Evolutionary conservation across 768 basidiomycete genomes (phyloP).

Genomic region (Sistotremastrum suecicum): DNA sequence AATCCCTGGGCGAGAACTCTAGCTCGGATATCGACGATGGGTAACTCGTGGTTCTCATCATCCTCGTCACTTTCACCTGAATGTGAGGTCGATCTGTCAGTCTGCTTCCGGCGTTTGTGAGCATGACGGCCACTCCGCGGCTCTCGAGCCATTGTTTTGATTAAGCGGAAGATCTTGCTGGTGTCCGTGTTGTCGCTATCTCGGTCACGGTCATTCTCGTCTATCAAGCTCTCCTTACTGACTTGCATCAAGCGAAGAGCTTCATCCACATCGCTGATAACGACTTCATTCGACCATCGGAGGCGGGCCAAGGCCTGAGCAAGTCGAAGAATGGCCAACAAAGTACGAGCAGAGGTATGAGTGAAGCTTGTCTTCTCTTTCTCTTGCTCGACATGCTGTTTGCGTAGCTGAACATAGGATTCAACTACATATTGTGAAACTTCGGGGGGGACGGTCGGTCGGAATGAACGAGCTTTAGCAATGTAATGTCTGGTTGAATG

Average conservation of each 20-base stretch:
- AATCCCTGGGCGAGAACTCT: constrained; percentile 78
- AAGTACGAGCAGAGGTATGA: constrained; percentile 92
- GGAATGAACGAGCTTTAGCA: constrained; percentile 72
- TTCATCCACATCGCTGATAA: constrained; percentile 85
- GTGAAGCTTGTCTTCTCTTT: constrained; percentile 78
- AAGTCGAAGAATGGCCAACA: constrained; percentile 87
- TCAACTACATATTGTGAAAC: constrained; percentile 92
- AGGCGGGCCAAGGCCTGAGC: constrained; percentile 91
- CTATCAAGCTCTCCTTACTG: constrained; percentile 81
- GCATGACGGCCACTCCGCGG: constrained; percentile 16
- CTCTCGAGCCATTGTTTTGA: constrained; percentile 65
- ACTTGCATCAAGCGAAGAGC: constrained; percentile 94
- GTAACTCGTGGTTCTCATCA: constrained; percentile 47
- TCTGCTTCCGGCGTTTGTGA: no score
- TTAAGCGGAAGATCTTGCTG: constrained; percentile 79
- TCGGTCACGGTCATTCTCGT: constrained; percentile 49
- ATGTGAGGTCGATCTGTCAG: no score
- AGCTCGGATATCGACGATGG: constrained; percentile 77
- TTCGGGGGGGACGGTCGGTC: constrained; percentile 78
- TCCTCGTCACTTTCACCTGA: constrained; percentile 47
- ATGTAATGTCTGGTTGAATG: constrained; percentile 68
- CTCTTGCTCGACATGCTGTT: constrained; percentile 83
- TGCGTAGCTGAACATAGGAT: constrained; percentile 90
- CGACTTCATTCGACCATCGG: constrained; percentile 69
- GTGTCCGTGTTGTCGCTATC: constrained; percentile 66